Conservation (phyloP, 306 rosid species). For the Senna siamea region DNA sequence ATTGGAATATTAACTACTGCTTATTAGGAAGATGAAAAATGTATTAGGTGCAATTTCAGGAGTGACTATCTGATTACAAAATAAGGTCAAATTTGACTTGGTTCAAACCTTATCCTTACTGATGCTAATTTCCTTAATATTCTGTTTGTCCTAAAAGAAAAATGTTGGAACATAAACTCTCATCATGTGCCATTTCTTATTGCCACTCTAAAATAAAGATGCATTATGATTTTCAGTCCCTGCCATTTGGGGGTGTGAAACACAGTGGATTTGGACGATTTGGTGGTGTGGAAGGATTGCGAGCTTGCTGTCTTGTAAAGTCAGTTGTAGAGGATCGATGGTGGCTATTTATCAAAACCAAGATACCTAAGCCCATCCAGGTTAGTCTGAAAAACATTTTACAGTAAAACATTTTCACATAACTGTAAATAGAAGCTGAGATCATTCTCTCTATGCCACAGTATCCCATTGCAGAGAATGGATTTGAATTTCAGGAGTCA, state of each 20-base stretch:
- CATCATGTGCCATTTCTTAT: constrained; percentile 2
- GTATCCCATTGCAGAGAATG: constrained; percentile 90
- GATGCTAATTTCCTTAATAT: background rate
- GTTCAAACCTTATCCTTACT: background rate
- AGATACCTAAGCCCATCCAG: constrained; percentile 90
- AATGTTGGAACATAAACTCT: constrained; percentile 3
- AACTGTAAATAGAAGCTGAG: constrained; percentile 27
- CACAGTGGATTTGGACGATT: constrained; percentile 97
- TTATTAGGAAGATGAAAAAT: constrained; percentile 18
- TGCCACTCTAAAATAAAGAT: constrained; percentile 29
- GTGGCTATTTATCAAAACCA: constrained; percentile 86
- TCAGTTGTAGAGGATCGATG: constrained; percentile 95
- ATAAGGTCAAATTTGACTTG: too few relatives aligned
- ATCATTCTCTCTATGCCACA: constrained; percentile 40
- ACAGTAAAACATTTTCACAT: constrained; percentile 12
- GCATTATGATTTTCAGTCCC: constrained; percentile 68
- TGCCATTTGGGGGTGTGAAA: constrained; percentile 96
- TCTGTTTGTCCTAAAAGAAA: constrained; percentile 4
- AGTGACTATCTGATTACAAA: background rate
- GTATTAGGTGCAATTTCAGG: constrained; percentile 3
- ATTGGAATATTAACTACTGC: background rate
- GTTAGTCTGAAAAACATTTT: constrained; percentile 52
- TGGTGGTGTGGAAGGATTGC: constrained; percentile 88
- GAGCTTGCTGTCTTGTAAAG: constrained; percentile 96
- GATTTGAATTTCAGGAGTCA: constrained; percentile 83